Base-by-base conservation (phyloP, 768 basidiomycete species). In the Erythrobasidium yunnanense region DNA sequence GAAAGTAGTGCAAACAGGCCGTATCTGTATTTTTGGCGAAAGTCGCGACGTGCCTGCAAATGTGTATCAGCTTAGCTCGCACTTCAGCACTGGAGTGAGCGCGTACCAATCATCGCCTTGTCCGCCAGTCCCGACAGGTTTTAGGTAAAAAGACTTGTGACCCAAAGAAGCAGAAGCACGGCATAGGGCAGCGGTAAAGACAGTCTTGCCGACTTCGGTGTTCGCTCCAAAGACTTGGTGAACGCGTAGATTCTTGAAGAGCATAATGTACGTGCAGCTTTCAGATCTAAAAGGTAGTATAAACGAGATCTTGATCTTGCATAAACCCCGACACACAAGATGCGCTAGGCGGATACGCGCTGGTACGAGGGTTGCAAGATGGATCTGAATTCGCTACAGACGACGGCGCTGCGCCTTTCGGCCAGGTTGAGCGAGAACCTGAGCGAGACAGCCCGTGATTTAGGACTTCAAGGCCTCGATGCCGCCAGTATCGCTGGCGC, bases 171-270 rank as follows among this genome's bases (percentile, higher is more conserved):
- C 60, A 17, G 88, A 87, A 0, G 88, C 85, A 34, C 87, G 81
- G 47, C 85, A 82, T 34, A 97, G 83, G 0, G 88, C 88, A 1
- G 90, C 83, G 0, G 89, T 87, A 58, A 96, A 78, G 66, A 96
- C 81, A 0, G 92, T 95, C 77, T 97, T 96, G 27, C 93, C 93
- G 54, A 96, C 91, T 76, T 90, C 85, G 1, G 93, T 97, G 77
- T 93, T 95, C 0, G 92, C 90, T 32, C 93, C 93, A 73, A 95
- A 93, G 66, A 96, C 79, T 74, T 93, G 89, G 75, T 91, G 88
- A 30, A 90, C 79, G 18, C 89, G 83, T 33, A 96, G 81, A 73
- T 91, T 81, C 72, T 83, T 85, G 79, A 87, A 92, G 49, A 97
- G 84, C 71, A 71, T 71, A 8, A 8, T 8, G 17, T 42, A n/a